Conservation (phyloP, 192 early-diverging fungal species). For the Podila clonocystis region DNA sequence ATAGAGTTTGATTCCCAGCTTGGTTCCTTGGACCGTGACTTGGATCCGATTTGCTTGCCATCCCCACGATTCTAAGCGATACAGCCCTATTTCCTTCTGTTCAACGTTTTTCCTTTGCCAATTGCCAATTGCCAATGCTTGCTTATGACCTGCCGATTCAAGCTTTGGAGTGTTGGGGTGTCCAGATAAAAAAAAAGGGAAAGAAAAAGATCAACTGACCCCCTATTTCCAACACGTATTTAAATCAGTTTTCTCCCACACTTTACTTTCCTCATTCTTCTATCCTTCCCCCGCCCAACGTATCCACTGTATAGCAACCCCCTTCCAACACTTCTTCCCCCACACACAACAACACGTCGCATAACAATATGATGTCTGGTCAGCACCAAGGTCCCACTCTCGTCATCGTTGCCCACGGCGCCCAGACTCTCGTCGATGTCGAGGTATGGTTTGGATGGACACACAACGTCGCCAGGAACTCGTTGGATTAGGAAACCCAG, state of each 20-base stretch:
- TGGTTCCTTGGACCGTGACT: background rate
- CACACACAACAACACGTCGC: background rate
- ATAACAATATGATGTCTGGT: background rate
- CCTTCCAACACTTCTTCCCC: no score
- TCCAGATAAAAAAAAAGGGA: no score
- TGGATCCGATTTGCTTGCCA: background rate
- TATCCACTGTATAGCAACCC: background rate
- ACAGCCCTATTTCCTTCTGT: background rate
- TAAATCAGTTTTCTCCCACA: background rate
- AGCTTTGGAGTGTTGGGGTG: no score
- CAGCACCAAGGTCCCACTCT: constrained; percentile 37
- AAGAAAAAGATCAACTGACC: no score
- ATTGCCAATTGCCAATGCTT: background rate
- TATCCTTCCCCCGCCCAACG: background rate
- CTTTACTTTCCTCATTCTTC: background rate
- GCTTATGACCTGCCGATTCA: background rate
- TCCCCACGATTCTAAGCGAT: background rate
- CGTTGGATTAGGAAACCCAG: no score
- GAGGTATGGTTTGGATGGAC: constrained; percentile 34
- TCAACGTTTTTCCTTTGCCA: background rate
- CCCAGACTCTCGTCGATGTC: constrained; percentile 47
- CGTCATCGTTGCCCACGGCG: constrained; percentile 45
- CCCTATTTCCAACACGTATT: no score
- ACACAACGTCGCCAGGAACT: constrained; percentile 4
- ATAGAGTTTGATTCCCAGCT: background rate